Conservation (phyloP, 345 rosid species). For the Clausena lansium region DNA sequence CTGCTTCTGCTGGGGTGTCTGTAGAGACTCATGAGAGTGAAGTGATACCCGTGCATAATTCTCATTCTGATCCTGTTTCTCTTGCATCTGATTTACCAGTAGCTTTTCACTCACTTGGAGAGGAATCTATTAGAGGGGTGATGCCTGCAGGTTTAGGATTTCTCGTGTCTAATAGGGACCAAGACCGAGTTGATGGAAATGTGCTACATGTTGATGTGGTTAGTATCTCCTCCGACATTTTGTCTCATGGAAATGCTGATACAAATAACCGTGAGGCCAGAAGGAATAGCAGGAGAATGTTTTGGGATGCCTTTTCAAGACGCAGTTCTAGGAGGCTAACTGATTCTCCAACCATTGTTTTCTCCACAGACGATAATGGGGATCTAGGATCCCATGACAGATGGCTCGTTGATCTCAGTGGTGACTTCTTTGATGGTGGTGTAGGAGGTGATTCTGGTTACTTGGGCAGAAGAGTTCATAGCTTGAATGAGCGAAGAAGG, state of each 20-base stretch:
- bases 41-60: slow-evolving; percentile 12
- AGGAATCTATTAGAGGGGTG: slow-evolving; percentile 34
- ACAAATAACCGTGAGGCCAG: slow-evolving; percentile 39
- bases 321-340: slow-evolving; percentile 41
- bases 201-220: slow-evolving; percentile 53
- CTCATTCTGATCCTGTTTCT: slow-evolving; percentile 29
- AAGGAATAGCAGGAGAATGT: slow-evolving; percentile 50
- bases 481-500: slow-evolving; percentile 45
- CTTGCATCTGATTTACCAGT: slow-evolving; percentile 29
- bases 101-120: slow-evolving; percentile 20
- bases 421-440: slow-evolving; percentile 41
- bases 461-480: slow-evolving; percentile 46
- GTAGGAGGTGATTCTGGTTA: slow-evolving; percentile 43
- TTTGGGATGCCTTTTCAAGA: slow-evolving; percentile 62
- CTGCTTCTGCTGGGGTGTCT: slow-evolving; percentile 19
- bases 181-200: slow-evolving; percentile 33
- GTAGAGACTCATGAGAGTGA: slow-evolving; percentile 35
- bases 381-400: slow-evolving; percentile 44
- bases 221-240: slow-evolving; percentile 49
- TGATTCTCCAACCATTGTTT: slow-evolving; percentile 42
- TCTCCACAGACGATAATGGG: slow-evolving; percentile 42
- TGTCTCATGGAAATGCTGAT: slow-evolving; percentile 39
- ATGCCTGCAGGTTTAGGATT: slow-evolving; percentile 49
- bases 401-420: slow-evolving; percentile 55
- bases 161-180: slow-evolving; percentile 47